These are phyloP conservation scores for Colletotrichum neosansevieriae DNA, from an alignment of 2,329 filamentous ascomycete genomes.

Conservation along the genomic window DNA sequence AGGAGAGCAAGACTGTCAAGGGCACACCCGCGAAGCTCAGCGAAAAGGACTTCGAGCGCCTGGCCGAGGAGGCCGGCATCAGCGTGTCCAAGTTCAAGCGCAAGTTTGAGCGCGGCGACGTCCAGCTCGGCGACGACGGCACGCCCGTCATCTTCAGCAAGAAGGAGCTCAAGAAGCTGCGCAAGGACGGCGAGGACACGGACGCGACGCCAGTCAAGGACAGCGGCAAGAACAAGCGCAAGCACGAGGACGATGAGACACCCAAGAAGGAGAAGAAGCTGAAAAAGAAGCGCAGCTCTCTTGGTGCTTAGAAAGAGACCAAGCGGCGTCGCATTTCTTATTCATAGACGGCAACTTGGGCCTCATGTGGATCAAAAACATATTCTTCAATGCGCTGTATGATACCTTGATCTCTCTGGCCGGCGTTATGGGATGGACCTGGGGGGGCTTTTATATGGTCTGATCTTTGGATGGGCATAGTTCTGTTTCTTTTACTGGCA, in stretches of 20 bases:
- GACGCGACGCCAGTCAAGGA: conserved; percentile 58
- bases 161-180: conserved; percentile 81
- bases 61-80: conserved; percentile 76
- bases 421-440: conserved; percentile 41
- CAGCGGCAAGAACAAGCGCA: conserved; percentile 76
- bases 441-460: conserved; percentile 37
- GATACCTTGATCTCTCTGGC: conserved; percentile 43
- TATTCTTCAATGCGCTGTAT: conserved; percentile 43
- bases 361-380: conserved; percentile 39
- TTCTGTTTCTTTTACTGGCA: conserved; percentile 40
- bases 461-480: conserved; percentile 42
- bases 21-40: conserved; percentile 55
- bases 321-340: conserved; percentile 39
- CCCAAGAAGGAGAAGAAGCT: conserved; percentile 72
- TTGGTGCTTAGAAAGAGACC: conserved; percentile 37
- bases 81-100: conserved; percentile 82
- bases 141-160: conserved; percentile 77
- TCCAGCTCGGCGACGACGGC: conserved; percentile 74
- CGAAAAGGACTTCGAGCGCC: conserved; percentile 67
- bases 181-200: conserved; percentile 69
- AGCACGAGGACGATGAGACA: conserved; percentile 75
- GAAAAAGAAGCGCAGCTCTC: conserved; percentile 57
- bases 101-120: conserved; percentile 82
- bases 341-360: conserved; percentile 41
- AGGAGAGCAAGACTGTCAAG: conserved; percentile 45